These are phyloP conservation scores for Fraxinus americana DNA, from an alignment of 257 asterid species.

Conservation along the genomic window DNA sequence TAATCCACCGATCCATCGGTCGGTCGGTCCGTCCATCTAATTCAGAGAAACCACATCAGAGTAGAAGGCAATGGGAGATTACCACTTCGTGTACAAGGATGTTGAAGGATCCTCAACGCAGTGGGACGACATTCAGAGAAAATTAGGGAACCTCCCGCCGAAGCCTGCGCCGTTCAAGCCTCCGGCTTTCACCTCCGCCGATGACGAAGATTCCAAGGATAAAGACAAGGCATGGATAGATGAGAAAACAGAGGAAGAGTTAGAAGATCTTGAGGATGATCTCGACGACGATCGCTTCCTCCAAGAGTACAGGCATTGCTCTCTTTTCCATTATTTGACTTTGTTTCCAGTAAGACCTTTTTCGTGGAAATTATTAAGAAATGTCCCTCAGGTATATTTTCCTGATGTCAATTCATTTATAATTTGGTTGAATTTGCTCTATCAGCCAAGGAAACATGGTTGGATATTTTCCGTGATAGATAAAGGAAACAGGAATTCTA, in stretches of 20 bases:
- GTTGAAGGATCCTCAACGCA: slow-evolving; percentile 89
- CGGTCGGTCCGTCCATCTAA: not conserved
- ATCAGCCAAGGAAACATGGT: not conserved
- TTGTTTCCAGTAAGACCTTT: not conserved
- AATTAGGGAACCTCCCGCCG: slow-evolving; percentile 80
- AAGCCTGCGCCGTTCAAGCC: slow-evolving; percentile 80
- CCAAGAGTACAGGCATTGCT: slow-evolving; percentile 69
- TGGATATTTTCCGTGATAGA: too few species aligned
- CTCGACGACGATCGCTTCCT: slow-evolving; percentile 91
- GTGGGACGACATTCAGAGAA: slow-evolving; percentile 95
- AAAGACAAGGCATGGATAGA: slow-evolving; percentile 82
- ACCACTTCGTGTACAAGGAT: slow-evolving; percentile 89
- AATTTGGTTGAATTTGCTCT: not conserved
- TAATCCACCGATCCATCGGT: not conserved
- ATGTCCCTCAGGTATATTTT: too few species aligned
- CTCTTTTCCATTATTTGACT: not conserved
- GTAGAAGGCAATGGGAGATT: slow-evolving; percentile 64
- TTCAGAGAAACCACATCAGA: slow-evolving; percentile 14
- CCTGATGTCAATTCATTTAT: not conserved
- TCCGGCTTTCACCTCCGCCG: slow-evolving; percentile 63
- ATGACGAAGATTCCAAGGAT: slow-evolving; percentile 63
- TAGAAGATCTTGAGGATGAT: slow-evolving; percentile 93
- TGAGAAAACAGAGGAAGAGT: slow-evolving; percentile 72
- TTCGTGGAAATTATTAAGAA: too few species aligned
- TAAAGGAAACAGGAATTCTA: not conserved